Evolutionary conservation across 164 flowering plant genomes (phyloP).

Genomic region (Macadamia integrifolia): DNA sequence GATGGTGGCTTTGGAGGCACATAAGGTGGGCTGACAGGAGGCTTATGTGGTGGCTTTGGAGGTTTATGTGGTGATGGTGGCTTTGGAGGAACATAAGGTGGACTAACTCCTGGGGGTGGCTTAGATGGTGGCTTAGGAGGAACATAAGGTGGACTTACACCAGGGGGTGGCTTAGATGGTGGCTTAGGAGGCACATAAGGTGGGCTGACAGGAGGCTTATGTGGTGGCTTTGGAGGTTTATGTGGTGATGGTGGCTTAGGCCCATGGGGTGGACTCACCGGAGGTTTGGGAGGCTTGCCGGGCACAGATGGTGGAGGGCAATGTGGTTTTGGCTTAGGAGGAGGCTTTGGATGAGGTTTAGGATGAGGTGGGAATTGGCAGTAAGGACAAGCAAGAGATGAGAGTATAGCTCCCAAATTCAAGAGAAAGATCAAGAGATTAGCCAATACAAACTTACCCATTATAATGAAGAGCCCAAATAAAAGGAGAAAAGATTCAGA

Average conservation of each 20-base stretch:
- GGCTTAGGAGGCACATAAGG: conserved; percentile 10
- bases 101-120: conserved; percentile 1
- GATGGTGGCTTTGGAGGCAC: conserved; percentile 4
- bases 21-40: conserved; percentile 11
- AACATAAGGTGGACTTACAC: too few species aligned
- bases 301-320: conserved; percentile 12
- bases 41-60: neutral
- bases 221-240: conserved; percentile 1
- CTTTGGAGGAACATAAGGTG: conserved; percentile 10
- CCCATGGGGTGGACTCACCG: conserved; percentile 8
- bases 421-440: conserved; percentile 22
- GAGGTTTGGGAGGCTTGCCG: conserved; percentile 22
- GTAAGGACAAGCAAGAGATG: conserved; percentile 34
- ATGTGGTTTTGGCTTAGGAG: conserved; percentile 2
- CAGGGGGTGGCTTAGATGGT: too few species aligned
- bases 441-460: conserved; percentile 20
- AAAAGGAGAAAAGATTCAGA: neutral
- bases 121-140: neutral
- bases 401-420: conserved; percentile 20
- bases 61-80: conserved; percentile 10
- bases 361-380: conserved; percentile 35
- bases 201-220: neutral
- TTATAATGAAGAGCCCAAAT: neutral
- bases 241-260: neutral
- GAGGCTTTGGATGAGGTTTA: conserved; percentile 20